Base-by-base conservation (phyloP, 2,329 filamentous ascomycete genomes). In the Triangularia verruculosa region DNA sequence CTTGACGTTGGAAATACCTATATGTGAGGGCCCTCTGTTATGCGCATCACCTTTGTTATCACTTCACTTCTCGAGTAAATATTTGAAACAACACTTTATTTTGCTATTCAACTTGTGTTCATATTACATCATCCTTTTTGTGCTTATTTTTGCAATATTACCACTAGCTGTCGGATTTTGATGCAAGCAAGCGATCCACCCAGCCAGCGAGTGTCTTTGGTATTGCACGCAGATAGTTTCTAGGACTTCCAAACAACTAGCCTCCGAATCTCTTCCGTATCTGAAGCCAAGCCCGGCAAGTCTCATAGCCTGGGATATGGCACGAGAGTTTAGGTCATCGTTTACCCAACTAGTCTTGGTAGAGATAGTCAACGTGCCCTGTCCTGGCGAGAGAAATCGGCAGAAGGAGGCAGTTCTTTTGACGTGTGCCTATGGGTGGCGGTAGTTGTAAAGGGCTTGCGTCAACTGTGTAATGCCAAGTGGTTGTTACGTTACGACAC, bases 61-160 rank as follows among this genome's bases (percentile, higher is more conserved):
- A 43, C 39, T 39, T 58, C 30, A 27, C 25, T 25, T 58, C 39
- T 58, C 24, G n/a, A 25, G 56, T 25, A 25, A 3, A 58, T 24
- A 43, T 34, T 51, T 52, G 57, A 47, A 30, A 64, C 55, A 27
- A 64, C 9, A 25, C n/a, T 32, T 20, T 64, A 53, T 58, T 58
- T 58, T 11, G 20, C 56, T 34, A 15, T 54, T 53, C 39, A 13
- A 13, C 30, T 20, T 57, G 32, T 34, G 15, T 51, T 17, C 30
- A 59, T 57, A 15, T 24, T 47, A 17, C 20, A 25, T 39, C 17
- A 27, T 53, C 54, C 30, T 53, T 54, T 47, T 20, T 62, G 51
- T 39, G 34, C 34, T 17, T 43, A 43, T 17, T 43, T 8, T 13
- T n/a, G n/a, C n/a, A 15, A 39, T 54, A 24, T 39, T 54, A 24